A percentile compares a stretch with the other conserved stretches of the same genome.
Evolutionary conservation across 441 rosid genomes (phyloP).

Genomic region (Pelargonium myrrhifolium): DNA sequence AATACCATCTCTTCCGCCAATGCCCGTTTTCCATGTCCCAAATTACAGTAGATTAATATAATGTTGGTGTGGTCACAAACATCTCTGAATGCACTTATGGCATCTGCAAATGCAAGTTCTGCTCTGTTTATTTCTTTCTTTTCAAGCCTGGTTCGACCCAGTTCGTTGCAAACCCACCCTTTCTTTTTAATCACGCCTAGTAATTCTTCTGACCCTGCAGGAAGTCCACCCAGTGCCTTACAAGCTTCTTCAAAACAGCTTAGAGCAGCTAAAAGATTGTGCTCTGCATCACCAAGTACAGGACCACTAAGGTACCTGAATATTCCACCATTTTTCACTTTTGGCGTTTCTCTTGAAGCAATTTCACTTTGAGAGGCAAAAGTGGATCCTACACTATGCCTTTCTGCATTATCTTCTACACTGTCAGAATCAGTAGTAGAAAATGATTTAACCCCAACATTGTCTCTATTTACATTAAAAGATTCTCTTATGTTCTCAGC

Average conservation of each 20-base stretch:
- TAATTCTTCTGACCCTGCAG: conserved; percentile 44
- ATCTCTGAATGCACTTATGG: conserved; percentile 68
- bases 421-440: conserved; percentile 16
- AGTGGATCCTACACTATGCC: conserved; percentile 21
- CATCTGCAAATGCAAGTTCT: conserved; percentile 74
- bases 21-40: conserved; percentile 92
- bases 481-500: conserved; percentile 20
- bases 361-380: conserved; percentile 23
- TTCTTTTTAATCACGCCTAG: conserved; percentile 60
- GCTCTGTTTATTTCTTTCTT: conserved; percentile 63
- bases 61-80: conserved; percentile 71
- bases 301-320: conserved; percentile 54
- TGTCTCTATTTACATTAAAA: conserved; percentile 12
- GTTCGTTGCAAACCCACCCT: conserved; percentile 90
- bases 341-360: conserved; percentile 27
- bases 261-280: conserved; percentile 54
- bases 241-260: conserved; percentile 70
- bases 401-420: conserved; percentile 13
- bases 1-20: conserved; percentile 84
- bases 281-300: conserved; percentile 49
- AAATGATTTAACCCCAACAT: conserved; percentile 14
- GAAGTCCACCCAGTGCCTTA: conserved; percentile 56
- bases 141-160: conserved; percentile 71
- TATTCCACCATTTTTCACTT: conserved; percentile 64
- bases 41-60: conserved; percentile 65